Percentiles rank a stretch among this genome's conserved stretches.
phyloP scores from a whole-genome alignment of 2,329 filamentous ascomycete species.

The Microcyclosporella mali region DNA sequence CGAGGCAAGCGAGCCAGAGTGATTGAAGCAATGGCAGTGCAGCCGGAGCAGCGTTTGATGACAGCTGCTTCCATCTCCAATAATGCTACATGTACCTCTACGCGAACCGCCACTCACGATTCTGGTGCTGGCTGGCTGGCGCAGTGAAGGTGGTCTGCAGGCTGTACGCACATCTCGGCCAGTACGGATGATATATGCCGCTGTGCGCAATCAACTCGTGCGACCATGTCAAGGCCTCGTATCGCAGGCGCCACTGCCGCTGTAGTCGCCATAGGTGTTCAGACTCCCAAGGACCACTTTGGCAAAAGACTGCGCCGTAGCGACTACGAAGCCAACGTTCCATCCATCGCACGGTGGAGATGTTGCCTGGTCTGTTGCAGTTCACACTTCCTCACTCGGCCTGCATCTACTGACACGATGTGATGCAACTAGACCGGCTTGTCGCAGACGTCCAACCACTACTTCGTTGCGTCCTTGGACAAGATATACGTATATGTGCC shows the following conservation, averaged over 20 bases:
- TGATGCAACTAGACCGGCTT: constrained; percentile 35
- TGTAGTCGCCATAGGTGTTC: constrained; percentile 23
- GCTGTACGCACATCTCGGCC: constrained; percentile 4
- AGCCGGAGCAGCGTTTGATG: too few species aligned
- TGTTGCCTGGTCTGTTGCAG: constrained; percentile 35
- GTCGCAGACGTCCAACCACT: constrained; percentile 43
- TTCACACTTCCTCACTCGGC: constrained; percentile 1
- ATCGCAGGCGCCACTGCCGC: constrained; percentile 19
- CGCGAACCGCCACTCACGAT: too few species aligned
- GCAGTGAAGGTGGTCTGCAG: constrained; percentile 1
- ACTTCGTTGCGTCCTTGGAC: constrained; percentile 40
- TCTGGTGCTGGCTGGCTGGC: too few species aligned
- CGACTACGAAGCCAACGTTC: constrained; percentile 17
- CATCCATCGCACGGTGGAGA: constrained; percentile 33
- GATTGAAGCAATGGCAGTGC: too few species aligned
- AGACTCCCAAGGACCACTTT: constrained; percentile 22
- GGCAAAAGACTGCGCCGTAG: constrained; percentile 18
- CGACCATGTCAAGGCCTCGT: constrained; percentile 15
- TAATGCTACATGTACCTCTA: too few species aligned
- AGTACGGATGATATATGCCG: background rate
- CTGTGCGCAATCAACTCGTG: background rate
- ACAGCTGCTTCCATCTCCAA: too few species aligned
- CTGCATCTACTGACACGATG: constrained; percentile 6
- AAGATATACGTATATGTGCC: constrained; percentile 41
- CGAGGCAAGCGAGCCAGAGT: too few species aligned